Percentiles rank a stretch among this genome's conserved stretches.
Conservation (phyloP, 108 stramenopile species). For the Discostella pseudostelligera region DNA sequence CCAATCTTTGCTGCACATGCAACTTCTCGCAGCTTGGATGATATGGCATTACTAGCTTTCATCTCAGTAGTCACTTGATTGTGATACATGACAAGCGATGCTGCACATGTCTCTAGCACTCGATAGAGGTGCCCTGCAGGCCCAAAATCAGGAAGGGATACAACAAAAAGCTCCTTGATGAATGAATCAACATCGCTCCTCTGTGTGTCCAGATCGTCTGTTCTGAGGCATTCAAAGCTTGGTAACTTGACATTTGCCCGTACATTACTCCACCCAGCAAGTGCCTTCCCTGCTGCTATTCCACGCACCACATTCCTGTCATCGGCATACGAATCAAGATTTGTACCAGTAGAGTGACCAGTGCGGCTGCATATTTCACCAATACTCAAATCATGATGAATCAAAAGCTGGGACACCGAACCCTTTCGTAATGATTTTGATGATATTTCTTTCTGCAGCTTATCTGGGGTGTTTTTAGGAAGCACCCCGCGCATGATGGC, state of each 20-base stretch:
- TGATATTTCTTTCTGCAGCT: background rate
- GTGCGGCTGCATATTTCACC: constrained; percentile 1
- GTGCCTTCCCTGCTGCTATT: constrained; percentile 7
- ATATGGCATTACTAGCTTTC: background rate
- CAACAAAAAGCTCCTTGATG: background rate
- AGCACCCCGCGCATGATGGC: constrained; percentile 1
- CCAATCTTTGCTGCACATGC: background rate
- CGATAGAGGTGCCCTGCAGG: background rate
- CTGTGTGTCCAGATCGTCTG: background rate
- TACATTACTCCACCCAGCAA: background rate
- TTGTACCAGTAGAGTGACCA: constrained; percentile 7
- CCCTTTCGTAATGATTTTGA: constrained; percentile 4
- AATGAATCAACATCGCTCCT: background rate
- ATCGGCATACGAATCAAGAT: constrained; percentile 10
- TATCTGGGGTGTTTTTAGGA: constrained; percentile 3
- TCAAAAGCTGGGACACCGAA: background rate
- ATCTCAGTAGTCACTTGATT: constrained; percentile 1
- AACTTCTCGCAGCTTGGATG: background rate
- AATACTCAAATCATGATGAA: background rate
- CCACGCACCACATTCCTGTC: background rate
- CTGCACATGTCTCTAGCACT: background rate
- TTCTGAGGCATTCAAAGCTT: background rate
- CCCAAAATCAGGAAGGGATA: constrained; percentile 32
- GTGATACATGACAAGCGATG: constrained; percentile 4
- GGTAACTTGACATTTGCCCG: background rate